Percentiles rank a stretch among this genome's conserved stretches.
Evolutionary conservation across 352 stramenopile genomes (phyloP).

Genomic region (Aphanomyces invadans): DNA sequence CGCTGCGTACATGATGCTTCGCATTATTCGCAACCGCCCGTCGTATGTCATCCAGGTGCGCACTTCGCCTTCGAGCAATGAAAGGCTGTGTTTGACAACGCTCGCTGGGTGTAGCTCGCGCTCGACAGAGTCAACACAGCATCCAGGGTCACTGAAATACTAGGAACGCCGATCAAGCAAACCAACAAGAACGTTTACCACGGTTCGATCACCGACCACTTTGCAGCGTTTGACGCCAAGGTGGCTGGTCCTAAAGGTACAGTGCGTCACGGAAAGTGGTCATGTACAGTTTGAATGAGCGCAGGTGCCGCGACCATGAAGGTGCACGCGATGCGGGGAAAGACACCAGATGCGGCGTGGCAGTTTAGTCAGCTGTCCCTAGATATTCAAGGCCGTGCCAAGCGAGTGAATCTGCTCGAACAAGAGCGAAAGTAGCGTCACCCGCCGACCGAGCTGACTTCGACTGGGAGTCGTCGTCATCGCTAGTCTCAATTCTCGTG

Average conservation of each 20-base stretch:
- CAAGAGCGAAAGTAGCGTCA: conserved; percentile 3
- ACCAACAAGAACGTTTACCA: conserved; percentile 25
- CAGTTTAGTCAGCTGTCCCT: conserved; percentile 21
- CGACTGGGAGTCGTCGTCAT: no score
- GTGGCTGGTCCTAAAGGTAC: conserved; percentile 18
- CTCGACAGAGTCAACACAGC: conserved; percentile 14
- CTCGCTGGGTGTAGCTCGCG: neutral
- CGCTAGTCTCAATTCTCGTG: no score
- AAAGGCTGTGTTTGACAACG: no score
- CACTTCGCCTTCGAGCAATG: no score
- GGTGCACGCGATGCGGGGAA: conserved; percentile 14
- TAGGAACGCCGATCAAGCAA: conserved; percentile 14
- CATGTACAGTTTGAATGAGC: neutral
- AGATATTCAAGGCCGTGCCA: conserved; percentile 17
- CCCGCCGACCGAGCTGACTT: no score
- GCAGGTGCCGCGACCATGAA: conserved; percentile 22
- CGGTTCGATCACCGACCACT: conserved; percentile 19
- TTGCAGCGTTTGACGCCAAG: conserved; percentile 19
- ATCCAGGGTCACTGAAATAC: neutral
- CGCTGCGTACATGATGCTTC: conserved; percentile 17
- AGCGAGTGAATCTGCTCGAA: conserved; percentile 17
- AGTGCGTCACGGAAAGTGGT: neutral
- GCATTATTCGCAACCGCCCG: conserved; percentile 22
- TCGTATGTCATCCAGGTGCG: conserved; percentile 21
- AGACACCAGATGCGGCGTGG: neutral